A percentile compares a stretch with the other conserved stretches of the same genome.
Conservation (phyloP, 176 grass and related monocot genomes). For the Raddia guianensis region DNA sequence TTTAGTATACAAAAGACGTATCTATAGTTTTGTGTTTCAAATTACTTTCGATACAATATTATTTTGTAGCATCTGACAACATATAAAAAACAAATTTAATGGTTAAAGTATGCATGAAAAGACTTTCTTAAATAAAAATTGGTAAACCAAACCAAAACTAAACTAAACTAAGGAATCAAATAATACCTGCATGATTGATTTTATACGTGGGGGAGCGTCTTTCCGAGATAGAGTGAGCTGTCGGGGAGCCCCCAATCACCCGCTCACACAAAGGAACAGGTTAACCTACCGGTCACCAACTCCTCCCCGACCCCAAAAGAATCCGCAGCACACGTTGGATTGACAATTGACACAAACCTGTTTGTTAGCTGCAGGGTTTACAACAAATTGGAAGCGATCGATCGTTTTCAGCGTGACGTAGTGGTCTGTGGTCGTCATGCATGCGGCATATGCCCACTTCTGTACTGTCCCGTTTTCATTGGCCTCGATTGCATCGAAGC, state of each 20-base stretch:
- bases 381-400: background rate
- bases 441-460: background rate
- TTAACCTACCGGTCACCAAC: conserved; percentile 29
- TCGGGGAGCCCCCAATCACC: background rate
- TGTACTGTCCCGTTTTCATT: background rate
- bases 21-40: too few species aligned
- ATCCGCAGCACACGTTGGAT: background rate
- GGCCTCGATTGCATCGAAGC: background rate
- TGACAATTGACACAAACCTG: background rate
- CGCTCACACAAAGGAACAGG: background rate
- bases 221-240: background rate
- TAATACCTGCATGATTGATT: background rate
- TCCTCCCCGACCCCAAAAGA: background rate
- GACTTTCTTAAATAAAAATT: too few species aligned
- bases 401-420: background rate
- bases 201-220: background rate
- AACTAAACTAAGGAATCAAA: too few species aligned
- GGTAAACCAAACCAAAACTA: too few species aligned
- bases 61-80: too few species aligned
- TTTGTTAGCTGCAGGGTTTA: too few species aligned
- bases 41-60: too few species aligned
- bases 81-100: too few species aligned
- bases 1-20: too few species aligned
- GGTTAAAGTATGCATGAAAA: too few species aligned
- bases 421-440: background rate